phyloP scores from a whole-genome alignment of 768 basidiomycete genomes.

The Candolleomyces efflorescens region DNA sequence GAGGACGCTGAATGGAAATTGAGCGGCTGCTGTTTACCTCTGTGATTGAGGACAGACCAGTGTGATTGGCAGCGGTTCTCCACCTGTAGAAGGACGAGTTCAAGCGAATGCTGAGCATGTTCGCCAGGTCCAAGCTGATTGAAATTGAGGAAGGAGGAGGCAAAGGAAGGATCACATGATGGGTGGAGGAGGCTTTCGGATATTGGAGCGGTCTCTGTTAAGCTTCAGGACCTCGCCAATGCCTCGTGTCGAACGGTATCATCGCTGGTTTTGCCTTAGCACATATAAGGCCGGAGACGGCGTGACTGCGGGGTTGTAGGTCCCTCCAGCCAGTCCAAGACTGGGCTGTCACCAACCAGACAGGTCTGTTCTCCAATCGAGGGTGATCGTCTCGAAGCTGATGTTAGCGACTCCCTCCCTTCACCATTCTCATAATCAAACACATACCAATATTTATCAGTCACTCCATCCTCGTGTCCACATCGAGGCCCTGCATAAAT shows the following conservation, averaged over 20 bases:
- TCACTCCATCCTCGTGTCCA: conserved; percentile 12
- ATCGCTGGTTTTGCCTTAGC: conserved; percentile 8
- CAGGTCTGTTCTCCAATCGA: neutral
- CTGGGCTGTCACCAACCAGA: conserved; percentile 7
- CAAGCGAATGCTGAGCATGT: neutral
- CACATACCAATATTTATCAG: conserved; percentile 2
- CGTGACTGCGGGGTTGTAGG: conserved; percentile 3
- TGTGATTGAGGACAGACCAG: no score
- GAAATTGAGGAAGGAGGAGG: neutral
- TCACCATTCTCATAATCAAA: neutral
- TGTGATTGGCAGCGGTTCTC: no score
- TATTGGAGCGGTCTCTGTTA: neutral
- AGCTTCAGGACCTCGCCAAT: neutral
- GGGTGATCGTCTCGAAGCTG: neutral
- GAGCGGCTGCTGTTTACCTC: neutral
- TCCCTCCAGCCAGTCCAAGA: conserved; percentile 2
- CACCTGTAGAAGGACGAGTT: neutral
- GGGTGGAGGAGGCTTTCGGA: neutral
- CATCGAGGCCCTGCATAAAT: conserved; percentile 1
- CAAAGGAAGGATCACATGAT: neutral
- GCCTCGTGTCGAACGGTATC: conserved; percentile 11
- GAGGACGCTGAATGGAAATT: neutral
- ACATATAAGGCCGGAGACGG: conserved; percentile 9
- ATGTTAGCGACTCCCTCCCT: neutral
- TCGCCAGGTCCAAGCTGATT: neutral